A percentile compares a stretch with the other conserved stretches of the same genome.
Conservation (phyloP, 129 eudicot species). For the Lactuca saligna region DNA sequence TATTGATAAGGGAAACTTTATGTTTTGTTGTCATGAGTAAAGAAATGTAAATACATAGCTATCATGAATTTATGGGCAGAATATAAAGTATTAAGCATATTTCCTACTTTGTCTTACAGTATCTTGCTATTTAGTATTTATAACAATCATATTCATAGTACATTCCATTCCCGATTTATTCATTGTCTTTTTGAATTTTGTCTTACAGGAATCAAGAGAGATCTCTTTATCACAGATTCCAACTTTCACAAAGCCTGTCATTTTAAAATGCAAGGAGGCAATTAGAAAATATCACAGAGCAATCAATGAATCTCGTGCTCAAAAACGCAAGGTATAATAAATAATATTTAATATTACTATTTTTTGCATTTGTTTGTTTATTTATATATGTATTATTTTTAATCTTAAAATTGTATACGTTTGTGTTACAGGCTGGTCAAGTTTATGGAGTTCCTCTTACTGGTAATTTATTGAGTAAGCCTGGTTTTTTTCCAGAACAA, state of each 20-base stretch:
- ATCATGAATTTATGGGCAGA: no score
- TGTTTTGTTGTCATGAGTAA: not conserved
- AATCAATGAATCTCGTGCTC: constrained; percentile 95
- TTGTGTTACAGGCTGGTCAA: constrained; percentile 82
- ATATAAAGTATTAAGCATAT: no score
- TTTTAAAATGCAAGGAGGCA: constrained; percentile 85
- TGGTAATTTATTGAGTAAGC: constrained; percentile 67
- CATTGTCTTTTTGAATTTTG: not conserved
- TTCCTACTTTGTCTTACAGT: not conserved
- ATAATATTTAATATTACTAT: constrained; percentile 11
- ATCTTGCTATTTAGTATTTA: not conserved
- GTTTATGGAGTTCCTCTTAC: constrained; percentile 97
- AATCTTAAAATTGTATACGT: constrained; percentile 9
- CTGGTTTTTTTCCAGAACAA: constrained; percentile 82
- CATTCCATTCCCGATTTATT: not conserved
- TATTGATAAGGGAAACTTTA: no score
- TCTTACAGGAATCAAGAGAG: constrained; percentile 85
- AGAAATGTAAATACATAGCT: not conserved
- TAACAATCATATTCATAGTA: no score
- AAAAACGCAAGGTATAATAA: constrained; percentile 78
- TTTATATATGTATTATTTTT: not conserved
- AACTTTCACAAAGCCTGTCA: constrained; percentile 60
- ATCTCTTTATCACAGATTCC: constrained; percentile 77
- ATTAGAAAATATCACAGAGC: constrained; percentile 92
- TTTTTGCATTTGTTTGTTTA: not conserved